Conservation (phyloP, 1,284 basidiomycete species). For the Anthracocystis setariae region DNA sequence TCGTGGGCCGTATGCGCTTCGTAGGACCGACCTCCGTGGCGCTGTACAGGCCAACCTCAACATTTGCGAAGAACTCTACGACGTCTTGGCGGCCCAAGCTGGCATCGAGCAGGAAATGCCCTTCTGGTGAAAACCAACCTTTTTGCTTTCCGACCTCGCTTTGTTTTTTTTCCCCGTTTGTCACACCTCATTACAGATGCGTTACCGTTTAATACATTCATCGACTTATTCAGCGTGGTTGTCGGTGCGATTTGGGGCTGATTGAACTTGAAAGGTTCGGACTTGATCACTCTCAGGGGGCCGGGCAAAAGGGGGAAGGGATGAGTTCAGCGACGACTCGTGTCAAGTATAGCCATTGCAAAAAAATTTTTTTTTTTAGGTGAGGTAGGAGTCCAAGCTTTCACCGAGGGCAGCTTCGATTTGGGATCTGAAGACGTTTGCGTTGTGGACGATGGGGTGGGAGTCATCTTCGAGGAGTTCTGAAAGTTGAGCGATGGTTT, state of each 20-base stretch:
- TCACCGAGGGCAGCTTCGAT: constrained; percentile 69
- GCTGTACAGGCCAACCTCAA: constrained; percentile 30
- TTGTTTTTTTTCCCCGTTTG: too few species aligned
- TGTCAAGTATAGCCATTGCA: too few species aligned
- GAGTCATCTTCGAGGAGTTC: constrained; percentile 71
- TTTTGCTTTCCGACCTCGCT: not conserved
- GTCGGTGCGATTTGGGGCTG: too few species aligned
- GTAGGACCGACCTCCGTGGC: constrained; percentile 29
- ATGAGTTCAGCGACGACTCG: not conserved
- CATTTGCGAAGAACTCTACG: constrained; percentile 15
- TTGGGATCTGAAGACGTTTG: constrained; percentile 68
- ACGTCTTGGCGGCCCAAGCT: constrained; percentile 15
- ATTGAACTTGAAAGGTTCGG: too few species aligned
- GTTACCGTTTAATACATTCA: too few species aligned
- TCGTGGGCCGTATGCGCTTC: constrained; percentile 10
- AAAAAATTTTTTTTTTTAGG: too few species aligned
- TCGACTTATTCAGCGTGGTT: too few species aligned
- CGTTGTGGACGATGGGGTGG: constrained; percentile 68
- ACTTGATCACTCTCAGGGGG: too few species aligned
- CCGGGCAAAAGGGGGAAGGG: too few species aligned
- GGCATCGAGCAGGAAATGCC: constrained; percentile 23
- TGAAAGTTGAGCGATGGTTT: constrained; percentile 71
- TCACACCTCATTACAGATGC: too few species aligned
- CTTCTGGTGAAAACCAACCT: constrained; percentile 17
- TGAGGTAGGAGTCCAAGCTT: constrained; percentile 68